phyloP scores from a whole-genome alignment of 2,329 filamentous ascomycete genomes.

The Fusarium burgessii region DNA sequence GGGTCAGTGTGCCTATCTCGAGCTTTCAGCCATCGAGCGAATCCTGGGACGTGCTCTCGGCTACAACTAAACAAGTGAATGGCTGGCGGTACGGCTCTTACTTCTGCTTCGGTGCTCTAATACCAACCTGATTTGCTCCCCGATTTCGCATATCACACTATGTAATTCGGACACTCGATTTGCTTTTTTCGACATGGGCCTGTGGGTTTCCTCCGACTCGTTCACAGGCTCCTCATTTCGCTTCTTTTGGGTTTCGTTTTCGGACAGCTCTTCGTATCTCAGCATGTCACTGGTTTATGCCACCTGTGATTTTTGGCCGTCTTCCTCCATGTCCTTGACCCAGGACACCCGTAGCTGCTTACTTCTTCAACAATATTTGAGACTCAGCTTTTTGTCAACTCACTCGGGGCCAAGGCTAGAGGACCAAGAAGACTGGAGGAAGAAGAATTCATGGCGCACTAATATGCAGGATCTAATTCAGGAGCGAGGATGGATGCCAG shows the following conservation, averaged over 20 bases:
- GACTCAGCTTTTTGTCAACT: slow-evolving; percentile 33
- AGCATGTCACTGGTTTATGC: neutral
- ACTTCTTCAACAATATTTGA: slow-evolving; percentile 13
- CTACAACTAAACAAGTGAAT: slow-evolving; percentile 6
- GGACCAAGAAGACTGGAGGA: slow-evolving; percentile 12
- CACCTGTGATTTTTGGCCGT: slow-evolving; percentile 6
- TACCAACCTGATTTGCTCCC: neutral
- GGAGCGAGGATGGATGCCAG: slow-evolving; percentile 21
- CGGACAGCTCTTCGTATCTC: neutral
- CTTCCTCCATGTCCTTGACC: slow-evolving; percentile 8
- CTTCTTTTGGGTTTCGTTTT: slow-evolving; percentile 17
- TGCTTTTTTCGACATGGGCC: slow-evolving; percentile 2
- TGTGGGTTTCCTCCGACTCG: neutral
- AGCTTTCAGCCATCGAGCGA: slow-evolving; percentile 63
- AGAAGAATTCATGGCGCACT: slow-evolving; percentile 29
- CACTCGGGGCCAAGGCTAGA: slow-evolving; percentile 33
- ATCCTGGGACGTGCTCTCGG: slow-evolving; percentile 59
- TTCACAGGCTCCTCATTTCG: neutral
- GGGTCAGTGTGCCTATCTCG: slow-evolving; percentile 57
- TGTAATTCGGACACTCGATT: neutral
- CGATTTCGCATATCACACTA: neutral
- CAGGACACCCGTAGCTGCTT: slow-evolving; percentile 11
- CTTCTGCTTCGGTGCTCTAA: neutral
- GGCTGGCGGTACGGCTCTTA: neutral
- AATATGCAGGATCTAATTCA: slow-evolving; percentile 21